These are phyloP conservation scores for Speleostelium caveatum DNA, from an alignment of 78 protist genomes.

Conservation along the genomic window DNA sequence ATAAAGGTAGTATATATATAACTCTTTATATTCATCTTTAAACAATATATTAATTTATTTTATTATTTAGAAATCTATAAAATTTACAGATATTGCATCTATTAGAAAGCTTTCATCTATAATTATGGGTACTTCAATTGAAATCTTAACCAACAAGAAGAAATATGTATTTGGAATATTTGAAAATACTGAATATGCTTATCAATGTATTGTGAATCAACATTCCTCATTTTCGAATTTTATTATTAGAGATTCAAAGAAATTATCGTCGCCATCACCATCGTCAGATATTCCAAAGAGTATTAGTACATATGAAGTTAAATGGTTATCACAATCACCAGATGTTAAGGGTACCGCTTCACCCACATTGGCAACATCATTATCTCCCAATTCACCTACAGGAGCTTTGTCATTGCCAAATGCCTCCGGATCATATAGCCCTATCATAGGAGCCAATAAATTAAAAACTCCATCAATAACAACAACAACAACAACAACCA, in stretches of 20 bases:
- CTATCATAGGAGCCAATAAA: no score
- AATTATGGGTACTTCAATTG: constrained; percentile 58
- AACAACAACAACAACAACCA: not conserved
- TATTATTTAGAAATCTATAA: constrained; percentile 8
- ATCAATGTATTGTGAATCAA: not conserved
- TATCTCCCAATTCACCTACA: no score
- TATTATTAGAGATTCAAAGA: no score
- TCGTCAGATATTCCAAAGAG: no score
- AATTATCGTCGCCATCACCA: no score
- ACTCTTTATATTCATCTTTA: not conserved
- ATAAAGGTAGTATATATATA: constrained; percentile 31
- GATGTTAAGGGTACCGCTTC: no score
- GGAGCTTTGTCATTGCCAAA: no score
- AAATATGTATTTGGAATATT: constrained; percentile 73
- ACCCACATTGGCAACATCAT: not conserved
- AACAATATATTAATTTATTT: not conserved
- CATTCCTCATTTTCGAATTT: no score
- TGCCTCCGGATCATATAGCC: no score
- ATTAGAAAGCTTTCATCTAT: constrained; percentile 55
- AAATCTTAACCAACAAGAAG: constrained; percentile 27
- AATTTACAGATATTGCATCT: constrained; percentile 33
- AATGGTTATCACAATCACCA: no score
- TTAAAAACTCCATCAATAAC: not conserved
- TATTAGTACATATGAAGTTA: no score
- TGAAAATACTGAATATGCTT: constrained; percentile 51